These are phyloP conservation scores for Ochromonadaceae sp. DNA, from an alignment of 352 stramenopile species.

Conservation along the genomic window DNA sequence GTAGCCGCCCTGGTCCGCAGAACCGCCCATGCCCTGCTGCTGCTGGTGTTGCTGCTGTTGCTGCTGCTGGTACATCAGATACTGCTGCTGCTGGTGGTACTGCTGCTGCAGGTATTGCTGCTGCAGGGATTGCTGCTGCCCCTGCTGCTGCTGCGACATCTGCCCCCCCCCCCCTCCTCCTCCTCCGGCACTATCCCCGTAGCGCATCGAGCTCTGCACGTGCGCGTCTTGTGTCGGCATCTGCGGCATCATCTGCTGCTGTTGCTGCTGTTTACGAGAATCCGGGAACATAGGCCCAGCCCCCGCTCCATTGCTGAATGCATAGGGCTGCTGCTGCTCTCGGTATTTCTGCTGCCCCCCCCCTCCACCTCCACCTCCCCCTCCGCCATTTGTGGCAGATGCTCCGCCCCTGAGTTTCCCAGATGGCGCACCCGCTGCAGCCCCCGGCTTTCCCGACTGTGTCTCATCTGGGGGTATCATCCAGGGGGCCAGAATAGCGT, in stretches of 20 bases:
- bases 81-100: slow-evolving; percentile 21
- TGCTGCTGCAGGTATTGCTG: slow-evolving; percentile 20
- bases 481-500: slow-evolving; percentile 17
- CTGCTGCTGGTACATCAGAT: not conserved
- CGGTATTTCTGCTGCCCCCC: too few relatives aligned
- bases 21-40: slow-evolving; percentile 17
- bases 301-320: not conserved
- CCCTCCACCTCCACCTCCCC: too few relatives aligned
- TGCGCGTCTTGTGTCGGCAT: slow-evolving; percentile 18
- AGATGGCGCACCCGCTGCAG: too few relatives aligned
- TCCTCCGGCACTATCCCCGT: too few relatives aligned
- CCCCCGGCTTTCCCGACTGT: too few relatives aligned
- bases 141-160: slow-evolving; percentile 18
- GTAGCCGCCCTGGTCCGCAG: too few relatives aligned
- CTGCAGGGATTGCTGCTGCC: slow-evolving; percentile 18
- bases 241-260: slow-evolving; percentile 29
- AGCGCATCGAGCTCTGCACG: slow-evolving; percentile 1
- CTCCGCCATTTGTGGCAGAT: too few relatives aligned
- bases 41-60: slow-evolving; percentile 17
- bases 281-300: not conserved
- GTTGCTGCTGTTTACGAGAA: slow-evolving; percentile 24
- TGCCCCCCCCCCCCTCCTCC: too few relatives aligned
- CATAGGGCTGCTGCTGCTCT: too few relatives aligned
- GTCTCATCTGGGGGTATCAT: slow-evolving; percentile 17
- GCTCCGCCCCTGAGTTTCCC: too few relatives aligned